These are phyloP conservation scores for Pyrenophora seminiperda DNA, from an alignment of 2,329 filamentous ascomycete species.

Conservation along the genomic window DNA sequence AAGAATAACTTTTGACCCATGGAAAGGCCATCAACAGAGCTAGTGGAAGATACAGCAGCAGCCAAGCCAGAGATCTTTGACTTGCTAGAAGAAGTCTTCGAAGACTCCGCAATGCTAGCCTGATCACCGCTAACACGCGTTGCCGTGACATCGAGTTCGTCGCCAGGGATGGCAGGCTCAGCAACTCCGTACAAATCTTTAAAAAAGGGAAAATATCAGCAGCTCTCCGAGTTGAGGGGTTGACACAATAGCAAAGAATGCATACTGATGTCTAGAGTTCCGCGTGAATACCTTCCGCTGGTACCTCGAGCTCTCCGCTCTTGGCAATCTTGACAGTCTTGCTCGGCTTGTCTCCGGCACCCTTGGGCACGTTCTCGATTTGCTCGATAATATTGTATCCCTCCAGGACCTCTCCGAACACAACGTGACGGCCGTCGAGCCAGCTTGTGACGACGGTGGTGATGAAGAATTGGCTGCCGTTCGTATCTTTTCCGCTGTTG, in stretches of 20 bases:
- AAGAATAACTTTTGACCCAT: conserved; percentile 53
- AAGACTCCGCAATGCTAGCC: conserved; percentile 32
- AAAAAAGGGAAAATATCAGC: conserved; percentile 49
- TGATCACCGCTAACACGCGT: conserved; percentile 29
- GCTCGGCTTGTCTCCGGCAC: conserved; percentile 69
- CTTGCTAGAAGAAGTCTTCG: conserved; percentile 21
- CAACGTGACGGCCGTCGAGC: conserved; percentile 83
- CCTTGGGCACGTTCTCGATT: conserved; percentile 75
- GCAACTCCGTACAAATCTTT: conserved; percentile 55
- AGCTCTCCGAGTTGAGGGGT: conserved; percentile 42
- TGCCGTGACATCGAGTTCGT: conserved; percentile 51
- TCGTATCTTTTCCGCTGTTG: conserved; percentile 77
- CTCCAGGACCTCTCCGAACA: conserved; percentile 87
- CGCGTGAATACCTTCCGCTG: conserved; percentile 89
- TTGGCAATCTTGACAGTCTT: conserved; percentile 76
- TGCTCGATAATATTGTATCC: conserved; percentile 79
- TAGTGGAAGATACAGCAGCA: conserved; percentile 19
- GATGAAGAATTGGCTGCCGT: conserved; percentile 81
- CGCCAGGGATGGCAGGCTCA: conserved; percentile 47
- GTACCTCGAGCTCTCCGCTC: conserved; percentile 82
- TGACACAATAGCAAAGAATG: conserved; percentile 18
- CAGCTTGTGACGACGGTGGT: conserved; percentile 81
- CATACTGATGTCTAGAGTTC: conserved; percentile 69
- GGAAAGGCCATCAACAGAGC: conserved; percentile 47
- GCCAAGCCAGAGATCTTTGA: conserved; percentile 26